Evolutionary conservation across 2,329 filamentous ascomycete species (phyloP).

Genomic region (Fusarium begoniae): DNA sequence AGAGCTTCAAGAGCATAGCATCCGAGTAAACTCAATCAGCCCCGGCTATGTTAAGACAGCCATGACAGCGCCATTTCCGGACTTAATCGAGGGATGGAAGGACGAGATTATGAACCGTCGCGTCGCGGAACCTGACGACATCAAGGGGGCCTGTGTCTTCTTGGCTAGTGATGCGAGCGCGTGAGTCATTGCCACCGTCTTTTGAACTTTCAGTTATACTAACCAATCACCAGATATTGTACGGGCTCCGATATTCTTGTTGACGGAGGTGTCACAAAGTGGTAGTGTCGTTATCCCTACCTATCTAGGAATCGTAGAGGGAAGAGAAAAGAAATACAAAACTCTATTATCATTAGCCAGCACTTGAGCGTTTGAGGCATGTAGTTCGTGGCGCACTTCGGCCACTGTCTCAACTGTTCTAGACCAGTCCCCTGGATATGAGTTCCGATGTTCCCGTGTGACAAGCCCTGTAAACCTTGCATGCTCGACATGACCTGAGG

Average conservation of each 20-base stretch:
- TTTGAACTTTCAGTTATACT: not conserved
- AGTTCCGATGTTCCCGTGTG: too few species aligned
- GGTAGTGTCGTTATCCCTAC: not conserved
- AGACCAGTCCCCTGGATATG: not conserved
- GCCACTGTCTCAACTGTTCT: not conserved
- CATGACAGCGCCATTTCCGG: conserved; percentile 56
- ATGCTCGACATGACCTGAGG: not conserved
- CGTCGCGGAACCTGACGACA: conserved; percentile 59
- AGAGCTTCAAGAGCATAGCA: conserved; percentile 49
- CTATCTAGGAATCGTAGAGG: too few species aligned
- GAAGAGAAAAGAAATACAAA: not conserved
- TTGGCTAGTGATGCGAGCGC: conserved; percentile 57
- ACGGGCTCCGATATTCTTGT: conserved; percentile 1
- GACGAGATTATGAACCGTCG: conserved; percentile 58
- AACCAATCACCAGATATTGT: not conserved
- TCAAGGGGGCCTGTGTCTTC: conserved; percentile 59
- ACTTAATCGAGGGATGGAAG: conserved; percentile 59
- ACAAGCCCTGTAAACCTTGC: not conserved
- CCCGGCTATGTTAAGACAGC: conserved; percentile 56
- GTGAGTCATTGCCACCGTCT: not conserved
- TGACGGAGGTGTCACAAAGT: not conserved
- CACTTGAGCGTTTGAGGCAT: not conserved
- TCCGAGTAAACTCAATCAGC: conserved; percentile 58
- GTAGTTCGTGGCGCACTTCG: not conserved
- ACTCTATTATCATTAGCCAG: not conserved